Base-by-base conservation (phyloP, 495 filamentous ascomycete species). In the Jackrogersella minutella region DNA sequence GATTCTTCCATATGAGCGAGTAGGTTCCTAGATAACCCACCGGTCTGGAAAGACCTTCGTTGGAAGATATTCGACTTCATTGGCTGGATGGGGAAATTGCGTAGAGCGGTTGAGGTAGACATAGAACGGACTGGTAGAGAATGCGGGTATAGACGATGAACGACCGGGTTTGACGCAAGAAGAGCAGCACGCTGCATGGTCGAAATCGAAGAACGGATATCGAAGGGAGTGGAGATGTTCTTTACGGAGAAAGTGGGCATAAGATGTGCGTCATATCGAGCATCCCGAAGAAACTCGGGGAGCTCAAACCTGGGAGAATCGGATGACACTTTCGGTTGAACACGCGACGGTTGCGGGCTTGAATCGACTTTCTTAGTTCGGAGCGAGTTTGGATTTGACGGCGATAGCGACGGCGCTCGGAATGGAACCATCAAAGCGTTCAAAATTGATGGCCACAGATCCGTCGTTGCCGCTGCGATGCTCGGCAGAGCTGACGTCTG, bases 1-100 rank as follows among this genome's bases (percentile, higher is more conserved):
- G 90, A 87, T 73, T 91, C 90, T 78, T 99, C 95, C 68, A 82
- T 75, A 68, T 78, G 78, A 21, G 80, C 83, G 30, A 86, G 77
- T 13, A 82, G 69, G 58, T 78, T 81, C 47, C 79, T 76, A 36
- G 84, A 79, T 36, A 81, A 69, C 30, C 76, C 75, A 49, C 74
- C 73, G 14, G 74, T 73, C 36, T 77, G 79, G 53, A 82, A 81
- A 49, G 68, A 68, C 30, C 81, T 76, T 33, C 43, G 69, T 37
- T 78, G 73, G 16, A 60, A 30, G n/a, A 65, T 64, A 36, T 59
- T 44, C 34, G 65, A 57, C 14, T 44, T 68, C n/a, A 51, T 21
- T n/a, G 67, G 41, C 36, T 61, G 62, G 61, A 41, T 65, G 39
- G 67, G 44, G 34, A 70, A 52, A 39, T 53, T n/a, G 52, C 64